Evolutionary conservation across 1,284 basidiomycete species (phyloP), one percentile per base, ranked within the genome.

Genomic region (Cutaneotrichosporon sp.): DNA sequence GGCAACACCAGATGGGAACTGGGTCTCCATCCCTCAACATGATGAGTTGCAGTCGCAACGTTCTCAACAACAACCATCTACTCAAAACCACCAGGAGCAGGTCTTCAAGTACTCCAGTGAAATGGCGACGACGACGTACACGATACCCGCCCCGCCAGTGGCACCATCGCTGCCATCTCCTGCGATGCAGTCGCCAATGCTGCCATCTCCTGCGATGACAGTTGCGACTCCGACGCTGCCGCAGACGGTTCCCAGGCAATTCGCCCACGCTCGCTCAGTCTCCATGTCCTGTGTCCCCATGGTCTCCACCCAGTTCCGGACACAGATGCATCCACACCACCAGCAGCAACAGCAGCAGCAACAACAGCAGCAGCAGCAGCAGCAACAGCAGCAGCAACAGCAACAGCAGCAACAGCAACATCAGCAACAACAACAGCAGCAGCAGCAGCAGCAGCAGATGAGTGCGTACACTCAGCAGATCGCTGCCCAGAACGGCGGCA

Each of bases 1-100:
- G 9, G 53, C 53, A 1, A 53, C 51, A 4, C 16, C 50, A 10
- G 48, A 59, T n/a, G 52, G 49, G 5, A 42, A 46, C 39, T 44
- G 49, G 53, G 37, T 45, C 24, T 16, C 32, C 3, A 49, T 43
- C 2, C 25, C 20, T 29, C 26, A 43, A 26, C 43, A 44, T 12
- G 22, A 12, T 3, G 35, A 33, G 20, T 10, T 44, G 12, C 29
- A 22, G n/a, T 20, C 25, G 16, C 34, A 49, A 38, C 51, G 32
- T 32, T 6, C 29, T 22, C 48, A 27, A 27, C 53, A 43, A 17
- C 32, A 37, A 22, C 43, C 44, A 32, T 16, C 29, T 14, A 31
- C 19, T 17, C 53, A 43, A 19, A 19, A 37, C 16, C 25, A 45
- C 25, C 41, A 44, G 20, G 33, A 51, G 33, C 44, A 12, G 12